phyloP scores from a whole-genome alignment of 257 asterid genomes.

The Craterostigma plantagineum region DNA sequence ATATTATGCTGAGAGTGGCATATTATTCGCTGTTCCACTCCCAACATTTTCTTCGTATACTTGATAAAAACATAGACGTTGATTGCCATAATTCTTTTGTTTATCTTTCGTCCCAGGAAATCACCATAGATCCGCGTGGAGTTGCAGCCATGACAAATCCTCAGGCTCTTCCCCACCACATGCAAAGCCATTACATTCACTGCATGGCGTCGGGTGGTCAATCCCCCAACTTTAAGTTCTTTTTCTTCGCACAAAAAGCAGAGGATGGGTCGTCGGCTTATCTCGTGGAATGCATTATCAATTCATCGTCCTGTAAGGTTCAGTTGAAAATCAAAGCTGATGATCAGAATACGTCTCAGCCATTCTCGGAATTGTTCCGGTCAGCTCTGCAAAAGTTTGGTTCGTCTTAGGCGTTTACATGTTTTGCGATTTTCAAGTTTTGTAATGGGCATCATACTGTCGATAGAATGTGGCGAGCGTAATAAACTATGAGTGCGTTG shows the following conservation, averaged over 20 bases:
- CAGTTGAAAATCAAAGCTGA: constrained; percentile 85
- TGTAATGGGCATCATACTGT: too few species aligned
- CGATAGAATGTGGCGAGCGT: too few species aligned
- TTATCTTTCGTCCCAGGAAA: constrained; percentile 43
- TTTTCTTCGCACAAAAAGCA: constrained; percentile 71
- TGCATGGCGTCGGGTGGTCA: constrained; percentile 99
- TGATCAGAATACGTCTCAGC: constrained; percentile 56
- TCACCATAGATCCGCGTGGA: constrained; percentile 56
- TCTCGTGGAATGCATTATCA: constrained; percentile 70
- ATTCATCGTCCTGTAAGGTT: constrained; percentile 66
- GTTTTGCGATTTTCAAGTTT: too few species aligned
- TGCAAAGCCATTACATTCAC: constrained; percentile 63
- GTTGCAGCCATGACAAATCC: constrained; percentile 61
- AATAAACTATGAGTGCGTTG: too few species aligned
- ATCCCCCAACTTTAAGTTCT: constrained; percentile 82
- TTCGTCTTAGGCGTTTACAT: constrained; percentile 13
- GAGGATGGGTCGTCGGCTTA: constrained; percentile 40
- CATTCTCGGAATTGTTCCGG: constrained; percentile 59
- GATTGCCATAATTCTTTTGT: background rate
- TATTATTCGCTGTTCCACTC: too few species aligned
- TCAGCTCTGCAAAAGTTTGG: constrained; percentile 56
- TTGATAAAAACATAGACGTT: background rate
- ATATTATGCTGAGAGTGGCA: too few species aligned
- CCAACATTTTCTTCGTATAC: too few species aligned
- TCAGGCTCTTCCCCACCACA: constrained; percentile 61